These are phyloP conservation scores for Rhodotorula babjevae DNA, from an alignment of 768 basidiomycete species.

Conservation along the genomic window DNA sequence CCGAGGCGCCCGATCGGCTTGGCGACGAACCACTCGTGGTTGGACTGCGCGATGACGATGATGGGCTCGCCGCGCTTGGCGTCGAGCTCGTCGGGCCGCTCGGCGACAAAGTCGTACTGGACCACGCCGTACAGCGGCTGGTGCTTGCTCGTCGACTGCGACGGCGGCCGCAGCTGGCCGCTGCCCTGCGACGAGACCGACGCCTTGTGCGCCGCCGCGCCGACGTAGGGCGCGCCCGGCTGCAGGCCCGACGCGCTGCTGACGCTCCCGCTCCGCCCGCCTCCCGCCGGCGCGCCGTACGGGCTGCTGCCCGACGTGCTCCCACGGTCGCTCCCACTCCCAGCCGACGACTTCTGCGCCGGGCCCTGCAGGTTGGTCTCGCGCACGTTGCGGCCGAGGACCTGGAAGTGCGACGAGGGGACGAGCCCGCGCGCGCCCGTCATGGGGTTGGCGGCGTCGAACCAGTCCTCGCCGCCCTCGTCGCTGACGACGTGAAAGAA, in stretches of 20 bases:
- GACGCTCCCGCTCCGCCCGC: neutral
- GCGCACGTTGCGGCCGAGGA: slow-evolving; percentile 62
- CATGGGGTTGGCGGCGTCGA: slow-evolving; percentile 90
- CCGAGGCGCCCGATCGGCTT: slow-evolving; percentile 94
- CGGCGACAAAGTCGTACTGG: slow-evolving; percentile 90
- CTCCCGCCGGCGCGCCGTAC: slow-evolving; percentile 12
- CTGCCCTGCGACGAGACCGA: slow-evolving; percentile 31
- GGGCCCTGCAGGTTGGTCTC: slow-evolving; percentile 30
- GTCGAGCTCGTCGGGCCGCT: slow-evolving; percentile 91
- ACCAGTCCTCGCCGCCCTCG: slow-evolving; percentile 57
- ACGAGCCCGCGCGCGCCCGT: slow-evolving; percentile 87
- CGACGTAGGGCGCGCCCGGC: neutral
- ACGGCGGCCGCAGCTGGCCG: slow-evolving; percentile 33
- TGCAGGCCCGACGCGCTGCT: slow-evolving; percentile 11
- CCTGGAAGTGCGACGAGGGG: slow-evolving; percentile 79
- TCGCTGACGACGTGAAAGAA: slow-evolving; percentile 94
- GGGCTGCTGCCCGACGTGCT: slow-evolving; percentile 4
- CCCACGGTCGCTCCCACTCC: slow-evolving; percentile 6
- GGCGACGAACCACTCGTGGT: slow-evolving; percentile 99
- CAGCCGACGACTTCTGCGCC: slow-evolving; percentile 10
- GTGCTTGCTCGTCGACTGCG: slow-evolving; percentile 28
- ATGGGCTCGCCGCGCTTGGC: slow-evolving; percentile 90
- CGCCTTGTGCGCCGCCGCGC: neutral
- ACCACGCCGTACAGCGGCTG: slow-evolving; percentile 90
- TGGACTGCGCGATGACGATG: slow-evolving; percentile 97